Evolutionary conservation across 2,329 filamentous ascomycete species (phyloP).

Genomic region (Ophiostoma ips): DNA sequence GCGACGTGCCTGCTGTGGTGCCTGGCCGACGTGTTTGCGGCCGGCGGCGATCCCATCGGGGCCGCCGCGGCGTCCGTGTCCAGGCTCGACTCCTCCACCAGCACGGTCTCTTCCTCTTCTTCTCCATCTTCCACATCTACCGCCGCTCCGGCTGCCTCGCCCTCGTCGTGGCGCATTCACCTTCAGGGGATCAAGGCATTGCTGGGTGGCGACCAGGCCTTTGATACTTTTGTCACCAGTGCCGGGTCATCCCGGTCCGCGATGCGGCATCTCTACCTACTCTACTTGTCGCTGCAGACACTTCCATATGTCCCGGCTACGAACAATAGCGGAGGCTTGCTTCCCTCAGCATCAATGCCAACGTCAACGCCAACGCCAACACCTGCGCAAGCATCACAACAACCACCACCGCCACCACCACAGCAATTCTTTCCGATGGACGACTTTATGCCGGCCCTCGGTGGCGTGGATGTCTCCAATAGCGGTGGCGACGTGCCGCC

Average conservation of each 20-base stretch:
- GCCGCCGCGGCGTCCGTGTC: not conserved
- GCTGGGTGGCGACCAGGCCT: constrained; percentile 5
- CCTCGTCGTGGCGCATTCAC: constrained; percentile 9
- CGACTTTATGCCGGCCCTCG: not conserved
- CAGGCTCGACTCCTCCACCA: not conserved
- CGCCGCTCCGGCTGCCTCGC: not conserved
- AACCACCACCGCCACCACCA: not conserved
- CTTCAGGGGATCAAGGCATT: constrained; percentile 9
- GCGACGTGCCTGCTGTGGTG: constrained; percentile 10
- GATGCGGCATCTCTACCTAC: constrained; percentile 6
- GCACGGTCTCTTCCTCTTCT: too few relatives aligned
- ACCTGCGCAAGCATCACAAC: not conserved
- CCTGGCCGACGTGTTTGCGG: constrained; percentile 8
- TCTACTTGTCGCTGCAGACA: constrained; percentile 8
- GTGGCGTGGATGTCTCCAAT: not conserved
- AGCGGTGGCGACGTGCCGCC: not conserved
- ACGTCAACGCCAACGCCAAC: not conserved
- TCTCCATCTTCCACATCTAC: not conserved
- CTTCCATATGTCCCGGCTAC: not conserved
- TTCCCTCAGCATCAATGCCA: too few relatives aligned
- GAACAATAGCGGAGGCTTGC: too few relatives aligned
- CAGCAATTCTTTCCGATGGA: not conserved
- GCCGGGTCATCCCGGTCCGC: constrained; percentile 1
- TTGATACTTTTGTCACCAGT: constrained; percentile 2
- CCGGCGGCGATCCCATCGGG: not conserved